These are phyloP conservation scores for Parmelia sp. DNA, from an alignment of 495 filamentous ascomycete genomes.

Conservation along the genomic window DNA sequence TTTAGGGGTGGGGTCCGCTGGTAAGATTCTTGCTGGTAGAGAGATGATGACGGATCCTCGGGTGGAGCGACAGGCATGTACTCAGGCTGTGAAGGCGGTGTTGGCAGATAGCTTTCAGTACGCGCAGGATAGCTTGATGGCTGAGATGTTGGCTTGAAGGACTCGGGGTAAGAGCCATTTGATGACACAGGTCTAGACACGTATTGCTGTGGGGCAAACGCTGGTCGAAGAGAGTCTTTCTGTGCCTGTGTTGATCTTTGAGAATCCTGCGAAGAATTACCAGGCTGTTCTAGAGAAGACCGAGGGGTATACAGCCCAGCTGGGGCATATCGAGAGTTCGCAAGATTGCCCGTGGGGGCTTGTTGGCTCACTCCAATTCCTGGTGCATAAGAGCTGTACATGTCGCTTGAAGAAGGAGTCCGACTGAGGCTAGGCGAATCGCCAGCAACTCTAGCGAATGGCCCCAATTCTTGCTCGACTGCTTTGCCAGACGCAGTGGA, in stretches of 20 bases:
- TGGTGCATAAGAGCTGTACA: constrained; percentile 58
- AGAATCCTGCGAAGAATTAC: constrained; percentile 44
- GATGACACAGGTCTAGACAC: constrained; percentile 22
- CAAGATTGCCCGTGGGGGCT: constrained; percentile 35
- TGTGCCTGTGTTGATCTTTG: constrained; percentile 32
- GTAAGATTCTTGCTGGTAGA: constrained; percentile 22
- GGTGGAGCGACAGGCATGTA: constrained; percentile 44
- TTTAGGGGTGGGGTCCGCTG: constrained; percentile 24
- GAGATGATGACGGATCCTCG: constrained; percentile 30
- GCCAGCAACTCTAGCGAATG: constrained; percentile 72
- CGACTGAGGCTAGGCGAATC: constrained; percentile 79
- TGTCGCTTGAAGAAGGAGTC: constrained; percentile 64
- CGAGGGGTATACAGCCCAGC: constrained; percentile 42
- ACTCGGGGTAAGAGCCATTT: constrained; percentile 29
- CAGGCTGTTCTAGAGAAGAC: constrained; percentile 45
- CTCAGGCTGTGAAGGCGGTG: constrained; percentile 42
- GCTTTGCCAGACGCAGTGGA: constrained; percentile 54
- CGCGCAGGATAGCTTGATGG: constrained; percentile 36
- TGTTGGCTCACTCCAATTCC: constrained; percentile 29
- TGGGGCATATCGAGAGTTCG: constrained; percentile 59
- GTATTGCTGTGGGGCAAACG: constrained; percentile 16
- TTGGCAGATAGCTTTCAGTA: constrained; percentile 39
- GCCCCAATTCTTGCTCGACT: constrained; percentile 56
- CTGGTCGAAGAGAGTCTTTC: constrained; percentile 19
- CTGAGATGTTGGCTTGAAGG: constrained; percentile 22